A percentile compares a stretch with the other conserved stretches of the same genome.
These are phyloP conservation scores for Hanseniaspora sp. DNA, from an alignment of 1,139 yeast species.

Conservation along the genomic window DNA sequence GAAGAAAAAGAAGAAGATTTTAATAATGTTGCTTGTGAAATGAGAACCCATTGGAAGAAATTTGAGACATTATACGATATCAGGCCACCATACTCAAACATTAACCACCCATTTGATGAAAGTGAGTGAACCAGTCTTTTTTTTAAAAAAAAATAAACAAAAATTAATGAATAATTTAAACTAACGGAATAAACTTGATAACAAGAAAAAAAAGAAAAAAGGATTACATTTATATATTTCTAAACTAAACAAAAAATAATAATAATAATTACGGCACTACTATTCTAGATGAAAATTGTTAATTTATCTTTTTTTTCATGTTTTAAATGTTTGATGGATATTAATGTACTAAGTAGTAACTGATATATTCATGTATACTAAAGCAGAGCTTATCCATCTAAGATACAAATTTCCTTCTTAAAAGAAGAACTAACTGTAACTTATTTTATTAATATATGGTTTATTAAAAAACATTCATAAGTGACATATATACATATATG, in stretches of 20 bases:
- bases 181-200: conserved; percentile 22
- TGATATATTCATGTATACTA: background rate
- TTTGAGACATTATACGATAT: conserved; percentile 29
- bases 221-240: conserved; percentile 16
- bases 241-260: background rate
- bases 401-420: background rate
- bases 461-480: background rate
- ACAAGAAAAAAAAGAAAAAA: conserved; percentile 22
- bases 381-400: background rate
- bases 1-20: conserved; percentile 30
- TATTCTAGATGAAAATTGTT: too few relatives aligned
- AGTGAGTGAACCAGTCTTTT: background rate
- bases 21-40: conserved; percentile 24
- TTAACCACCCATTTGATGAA: background rate
- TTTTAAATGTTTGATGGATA: background rate
- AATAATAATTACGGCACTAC: too few relatives aligned
- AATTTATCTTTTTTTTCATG: background rate
- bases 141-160: background rate
- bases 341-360: background rate
- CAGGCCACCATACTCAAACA: conserved; percentile 22
- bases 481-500: too few relatives aligned
- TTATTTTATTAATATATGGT: background rate
- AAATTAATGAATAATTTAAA: background rate
- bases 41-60: conserved; percentile 30
- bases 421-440: background rate